phyloP scores from a whole-genome alignment of 2,329 filamentous ascomycete species.

The Ophiostoma pallidulum region DNA sequence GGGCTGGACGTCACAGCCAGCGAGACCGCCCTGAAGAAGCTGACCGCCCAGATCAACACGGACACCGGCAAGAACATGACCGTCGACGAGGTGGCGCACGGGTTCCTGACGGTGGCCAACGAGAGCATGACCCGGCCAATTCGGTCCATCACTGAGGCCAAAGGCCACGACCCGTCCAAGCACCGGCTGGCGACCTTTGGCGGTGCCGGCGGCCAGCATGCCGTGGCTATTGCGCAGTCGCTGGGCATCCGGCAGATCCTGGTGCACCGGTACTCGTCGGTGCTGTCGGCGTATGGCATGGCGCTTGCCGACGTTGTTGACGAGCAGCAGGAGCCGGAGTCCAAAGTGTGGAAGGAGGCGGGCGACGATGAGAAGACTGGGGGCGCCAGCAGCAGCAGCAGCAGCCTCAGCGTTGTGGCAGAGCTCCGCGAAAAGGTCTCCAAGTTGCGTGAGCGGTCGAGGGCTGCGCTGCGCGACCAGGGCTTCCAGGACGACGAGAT shows the following conservation, averaged over 20 bases:
- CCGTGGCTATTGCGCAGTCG: slow-evolving; percentile 79
- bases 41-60: slow-evolving; percentile 67
- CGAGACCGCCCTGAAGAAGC: slow-evolving; percentile 61
- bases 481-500: slow-evolving; percentile 69
- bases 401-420: slow-evolving; percentile 36
- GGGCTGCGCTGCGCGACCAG: slow-evolving; percentile 58
- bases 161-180: slow-evolving; percentile 82
- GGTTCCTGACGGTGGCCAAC: slow-evolving; percentile 83
- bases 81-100: slow-evolving; percentile 77
- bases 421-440: slow-evolving; percentile 66
- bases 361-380: slow-evolving; percentile 40
- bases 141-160: slow-evolving; percentile 80
- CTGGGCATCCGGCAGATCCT: slow-evolving; percentile 79
- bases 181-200: slow-evolving; percentile 90
- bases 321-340: slow-evolving; percentile 72
- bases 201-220: slow-evolving; percentile 84
- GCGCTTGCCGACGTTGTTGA: slow-evolving; percentile 88
- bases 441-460: slow-evolving; percentile 68
- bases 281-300: slow-evolving; percentile 88
- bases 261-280: slow-evolving; percentile 78
- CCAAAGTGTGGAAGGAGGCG: slow-evolving; percentile 40
- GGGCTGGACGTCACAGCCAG: slow-evolving; percentile 69
- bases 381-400: slow-evolving; percentile 31
- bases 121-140: slow-evolving; percentile 89
- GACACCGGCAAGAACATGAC: slow-evolving; percentile 65